Percentiles rank a stretch among this genome's conserved stretches.
These are phyloP conservation scores for Kodamaea neixiangensis DNA, from an alignment of 805 yeast species.

Conservation along the genomic window DNA sequence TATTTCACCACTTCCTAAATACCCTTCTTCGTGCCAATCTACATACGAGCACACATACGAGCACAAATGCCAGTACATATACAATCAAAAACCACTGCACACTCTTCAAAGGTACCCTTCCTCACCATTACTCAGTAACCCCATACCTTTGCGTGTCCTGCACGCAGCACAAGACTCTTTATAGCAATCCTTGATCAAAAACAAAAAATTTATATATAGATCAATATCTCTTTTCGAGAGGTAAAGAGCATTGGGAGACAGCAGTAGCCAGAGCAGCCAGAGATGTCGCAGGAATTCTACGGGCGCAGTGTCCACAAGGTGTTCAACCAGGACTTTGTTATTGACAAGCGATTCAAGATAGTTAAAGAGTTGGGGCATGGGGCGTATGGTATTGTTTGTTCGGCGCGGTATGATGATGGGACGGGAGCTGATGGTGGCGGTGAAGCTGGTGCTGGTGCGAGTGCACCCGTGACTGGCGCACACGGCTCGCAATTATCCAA, in stretches of 20 bases:
- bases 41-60: too few relatives aligned
- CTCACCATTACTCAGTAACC: background rate
- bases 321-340: conserved; percentile 84
- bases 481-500: conserved; percentile 8
- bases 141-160: background rate
- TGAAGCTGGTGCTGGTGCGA: background rate
- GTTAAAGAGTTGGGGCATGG: conserved; percentile 97
- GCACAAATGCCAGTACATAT: too few relatives aligned
- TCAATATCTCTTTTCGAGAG: background rate
- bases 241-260: background rate
- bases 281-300: conserved; percentile 16
- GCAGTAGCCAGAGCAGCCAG: background rate
- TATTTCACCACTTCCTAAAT: background rate
- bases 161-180: background rate
- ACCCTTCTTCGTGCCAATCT: too few relatives aligned
- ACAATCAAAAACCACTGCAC: background rate
- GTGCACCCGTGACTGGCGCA: conserved; percentile 9
- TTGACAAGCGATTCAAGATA: conserved; percentile 84
- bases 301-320: conserved; percentile 44
- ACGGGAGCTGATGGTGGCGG: conserved; percentile 24
- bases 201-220: background rate
- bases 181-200: background rate
- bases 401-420: conserved; percentile 86
- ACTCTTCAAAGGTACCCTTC: too few relatives aligned
- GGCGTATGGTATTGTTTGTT: conserved; percentile 95